Percentiles rank a stretch among this genome's conserved stretches.
Conservation (phyloP, 1,139 yeast species). For the Zygosaccharomyces sapae region DNA sequence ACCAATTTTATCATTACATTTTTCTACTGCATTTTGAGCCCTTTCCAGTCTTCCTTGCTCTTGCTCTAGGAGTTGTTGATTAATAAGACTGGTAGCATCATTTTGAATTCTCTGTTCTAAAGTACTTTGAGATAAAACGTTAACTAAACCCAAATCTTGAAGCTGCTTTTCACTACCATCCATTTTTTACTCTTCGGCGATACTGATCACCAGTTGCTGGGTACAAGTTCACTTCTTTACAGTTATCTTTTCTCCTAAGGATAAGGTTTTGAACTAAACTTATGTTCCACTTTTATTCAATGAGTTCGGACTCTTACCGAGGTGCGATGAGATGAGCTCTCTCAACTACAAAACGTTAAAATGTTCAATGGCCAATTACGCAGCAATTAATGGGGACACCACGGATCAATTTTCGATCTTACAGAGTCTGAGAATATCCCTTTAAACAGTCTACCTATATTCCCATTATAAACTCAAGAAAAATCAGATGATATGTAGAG, state of each 20-base stretch:
- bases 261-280: not conserved
- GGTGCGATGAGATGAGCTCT: not conserved
- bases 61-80: conserved; percentile 60
- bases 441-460: too few relatives aligned
- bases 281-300: not conserved
- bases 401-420: not conserved
- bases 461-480: too few relatives aligned
- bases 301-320: not conserved
- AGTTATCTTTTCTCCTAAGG: not conserved
- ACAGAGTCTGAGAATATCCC: too few relatives aligned
- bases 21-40: conserved; percentile 47
- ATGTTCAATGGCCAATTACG: not conserved
- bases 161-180: conserved; percentile 24
- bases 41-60: conserved; percentile 73
- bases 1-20: conserved; percentile 43
- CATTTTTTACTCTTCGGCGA: conserved; percentile 1
- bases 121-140: conserved; percentile 68
- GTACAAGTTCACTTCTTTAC: not conserved
- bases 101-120: conserved; percentile 68
- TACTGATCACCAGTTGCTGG: not conserved
- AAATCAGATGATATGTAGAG: too few relatives aligned
- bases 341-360: not conserved
- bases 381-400: not conserved
- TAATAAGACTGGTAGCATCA: conserved; percentile 60
- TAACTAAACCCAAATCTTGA: conserved; percentile 41